Evolutionary conservation across 2,329 filamentous ascomycete species (phyloP).

Genomic region (Colletotrichum lindemuthianum): DNA sequence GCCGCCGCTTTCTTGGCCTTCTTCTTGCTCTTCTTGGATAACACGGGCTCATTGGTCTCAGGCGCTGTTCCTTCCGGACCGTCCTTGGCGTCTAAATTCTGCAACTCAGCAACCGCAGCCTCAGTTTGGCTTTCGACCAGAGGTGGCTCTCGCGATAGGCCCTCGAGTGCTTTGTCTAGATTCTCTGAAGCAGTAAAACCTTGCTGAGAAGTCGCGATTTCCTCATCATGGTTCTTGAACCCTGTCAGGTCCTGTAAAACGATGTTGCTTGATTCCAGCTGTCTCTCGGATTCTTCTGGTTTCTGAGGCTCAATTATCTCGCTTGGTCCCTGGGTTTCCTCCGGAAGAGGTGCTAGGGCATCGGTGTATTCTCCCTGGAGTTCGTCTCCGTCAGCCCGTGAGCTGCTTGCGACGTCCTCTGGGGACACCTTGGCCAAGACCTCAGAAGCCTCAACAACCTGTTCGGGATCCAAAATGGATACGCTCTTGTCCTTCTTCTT

Average conservation of each 20-base stretch:
- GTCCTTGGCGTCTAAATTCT: slow-evolving; percentile 28
- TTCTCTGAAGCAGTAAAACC: neutral
- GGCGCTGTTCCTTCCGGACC: neutral
- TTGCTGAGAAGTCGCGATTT: slow-evolving; percentile 16
- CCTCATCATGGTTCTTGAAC: slow-evolving; percentile 10
- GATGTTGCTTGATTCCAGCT: neutral
- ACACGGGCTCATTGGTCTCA: slow-evolving; percentile 6
- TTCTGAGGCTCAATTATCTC: neutral
- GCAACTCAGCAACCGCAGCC: slow-evolving; percentile 14
- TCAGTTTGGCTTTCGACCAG: slow-evolving; percentile 26
- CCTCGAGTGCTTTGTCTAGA: slow-evolving; percentile 7
- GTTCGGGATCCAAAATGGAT: slow-evolving; percentile 1
- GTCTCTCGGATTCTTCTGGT: neutral
- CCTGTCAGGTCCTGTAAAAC: slow-evolving; percentile 20
- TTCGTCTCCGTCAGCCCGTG: too few species aligned
- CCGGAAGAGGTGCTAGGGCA: too few species aligned
- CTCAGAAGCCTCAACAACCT: neutral
- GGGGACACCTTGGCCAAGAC: neutral
- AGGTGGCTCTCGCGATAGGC: slow-evolving; percentile 19
- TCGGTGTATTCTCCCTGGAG: too few species aligned
- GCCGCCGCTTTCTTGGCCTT: slow-evolving; percentile 35
- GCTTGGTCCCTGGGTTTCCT: too few species aligned
- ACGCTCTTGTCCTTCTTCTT: slow-evolving; percentile 40
- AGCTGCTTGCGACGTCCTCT: too few species aligned
- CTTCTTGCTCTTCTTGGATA: slow-evolving; percentile 45